A percentile compares a stretch with the other conserved stretches of the same genome.
Conservation (phyloP, 1,284 basidiomycete genomes). For the Mycosarcoma maydis region DNA sequence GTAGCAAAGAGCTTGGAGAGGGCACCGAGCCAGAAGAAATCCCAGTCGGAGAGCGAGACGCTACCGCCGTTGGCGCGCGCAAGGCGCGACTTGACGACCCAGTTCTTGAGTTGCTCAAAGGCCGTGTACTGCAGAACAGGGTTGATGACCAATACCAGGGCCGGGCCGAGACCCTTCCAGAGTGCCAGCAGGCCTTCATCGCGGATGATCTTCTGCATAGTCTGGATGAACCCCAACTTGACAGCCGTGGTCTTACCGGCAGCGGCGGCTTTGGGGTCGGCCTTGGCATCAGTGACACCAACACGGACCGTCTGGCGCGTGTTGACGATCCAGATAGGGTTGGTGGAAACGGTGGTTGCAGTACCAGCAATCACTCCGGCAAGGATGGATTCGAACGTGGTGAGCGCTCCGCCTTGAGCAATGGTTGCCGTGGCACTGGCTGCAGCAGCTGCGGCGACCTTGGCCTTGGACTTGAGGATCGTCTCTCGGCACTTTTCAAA, state of each 20-base stretch:
- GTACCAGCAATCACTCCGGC: conserved; percentile 89
- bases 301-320: conserved; percentile 77
- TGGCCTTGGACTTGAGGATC: conserved; percentile 61
- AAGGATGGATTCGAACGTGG: conserved; percentile 86
- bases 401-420: conserved; percentile 70
- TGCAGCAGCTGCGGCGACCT: conserved; percentile 69
- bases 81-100: conserved; percentile 56
- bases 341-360: conserved; percentile 87
- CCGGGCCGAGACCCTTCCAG: conserved; percentile 95
- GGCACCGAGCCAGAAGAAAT: conserved; percentile 66
- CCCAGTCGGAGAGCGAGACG: conserved; percentile 57
- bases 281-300: conserved; percentile 29
- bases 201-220: conserved; percentile 77
- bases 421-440: conserved; percentile 56
- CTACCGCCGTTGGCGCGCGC: conserved; percentile 32
- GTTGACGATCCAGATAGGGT: conserved; percentile 77
- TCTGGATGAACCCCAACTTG: conserved; percentile 70
- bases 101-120: conserved; percentile 66
- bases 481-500: conserved; percentile 66
- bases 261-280: conserved; percentile 25
- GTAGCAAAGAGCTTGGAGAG: conserved; percentile 65
- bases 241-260: conserved; percentile 13
- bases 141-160: conserved; percentile 91
- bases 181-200: conserved; percentile 83
- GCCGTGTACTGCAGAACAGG: conserved; percentile 77